Percentiles rank a stretch among this genome's conserved stretches.
phyloP scores from a whole-genome alignment of 768 basidiomycete species.

The Termitomyces sp. region DNA sequence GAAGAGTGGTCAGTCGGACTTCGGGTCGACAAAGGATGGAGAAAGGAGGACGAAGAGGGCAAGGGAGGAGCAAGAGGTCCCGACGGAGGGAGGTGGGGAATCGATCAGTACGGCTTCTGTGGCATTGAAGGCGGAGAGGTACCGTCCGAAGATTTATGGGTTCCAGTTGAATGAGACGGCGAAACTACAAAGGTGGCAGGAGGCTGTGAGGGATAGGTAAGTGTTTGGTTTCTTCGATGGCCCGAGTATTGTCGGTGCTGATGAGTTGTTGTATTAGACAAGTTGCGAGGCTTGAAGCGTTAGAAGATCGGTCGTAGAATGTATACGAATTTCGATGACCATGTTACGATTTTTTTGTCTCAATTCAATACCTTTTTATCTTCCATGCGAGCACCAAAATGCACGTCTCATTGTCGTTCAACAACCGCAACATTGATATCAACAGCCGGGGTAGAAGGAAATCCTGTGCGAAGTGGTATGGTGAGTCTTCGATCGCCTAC shows the following conservation, averaged over 20 bases:
- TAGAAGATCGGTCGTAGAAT: constrained; percentile 5
- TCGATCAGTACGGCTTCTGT: constrained; percentile 73
- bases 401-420: neutral
- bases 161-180: constrained; percentile 96
- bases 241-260: neutral
- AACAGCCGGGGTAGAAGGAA: too few species aligned
- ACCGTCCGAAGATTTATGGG: constrained; percentile 92
- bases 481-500: too few species aligned
- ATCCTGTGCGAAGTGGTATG: too few species aligned
- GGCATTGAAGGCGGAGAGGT: constrained; percentile 88
- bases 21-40: constrained; percentile 21
- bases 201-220: constrained; percentile 83
- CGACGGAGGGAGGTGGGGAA: constrained; percentile 59
- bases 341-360: neutral
- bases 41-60: constrained; percentile 33
- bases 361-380: neutral
- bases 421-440: neutral
- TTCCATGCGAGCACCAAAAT: neutral
- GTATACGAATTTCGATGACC: neutral
- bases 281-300: constrained; percentile 41
- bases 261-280: constrained; percentile 28
- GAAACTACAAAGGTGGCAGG: constrained; percentile 93
- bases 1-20: constrained; percentile 53
- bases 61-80: constrained; percentile 54
- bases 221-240: constrained; percentile 14